Percentiles rank a stretch among this genome's conserved stretches.
Conservation (phyloP, 495 filamentous ascomycete species). For the Aspergillus leporis region DNA sequence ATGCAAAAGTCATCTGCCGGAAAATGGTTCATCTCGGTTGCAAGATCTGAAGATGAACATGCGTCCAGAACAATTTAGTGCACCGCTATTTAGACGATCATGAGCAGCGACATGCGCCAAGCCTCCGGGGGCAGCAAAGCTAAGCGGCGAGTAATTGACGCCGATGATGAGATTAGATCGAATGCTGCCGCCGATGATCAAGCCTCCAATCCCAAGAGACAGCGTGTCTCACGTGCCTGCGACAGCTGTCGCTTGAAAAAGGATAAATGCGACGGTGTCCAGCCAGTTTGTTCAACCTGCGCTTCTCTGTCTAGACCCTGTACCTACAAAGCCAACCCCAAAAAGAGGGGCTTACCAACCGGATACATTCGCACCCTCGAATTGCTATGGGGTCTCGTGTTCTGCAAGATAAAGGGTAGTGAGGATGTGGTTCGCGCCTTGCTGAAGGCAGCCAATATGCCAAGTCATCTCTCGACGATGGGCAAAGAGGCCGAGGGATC, state of each 20-base stretch:
- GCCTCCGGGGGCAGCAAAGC: conserved; percentile 33
- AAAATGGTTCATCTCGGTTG: conserved; percentile 36
- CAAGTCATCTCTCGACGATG: conserved; percentile 43
- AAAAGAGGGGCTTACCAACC: conserved; percentile 61
- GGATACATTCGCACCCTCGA: conserved; percentile 46
- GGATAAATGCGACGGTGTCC: conserved; percentile 66
- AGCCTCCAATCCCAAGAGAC: conserved; percentile 37
- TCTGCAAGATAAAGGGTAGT: conserved; percentile 43
- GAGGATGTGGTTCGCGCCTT: conserved; percentile 46
- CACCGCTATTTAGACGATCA: conserved; percentile 42
- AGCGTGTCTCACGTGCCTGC: conserved; percentile 64
- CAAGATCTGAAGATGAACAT: conserved; percentile 35
- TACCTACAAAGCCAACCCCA: conserved; percentile 66
- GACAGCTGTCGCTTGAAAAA: conserved; percentile 66
- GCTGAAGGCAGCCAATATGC: conserved; percentile 41
- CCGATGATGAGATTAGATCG: conserved; percentile 32
- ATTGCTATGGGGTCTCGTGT: conserved; percentile 43
- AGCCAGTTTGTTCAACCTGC: conserved; percentile 65
- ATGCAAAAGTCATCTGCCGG: conserved; percentile 27
- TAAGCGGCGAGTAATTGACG: conserved; percentile 37
- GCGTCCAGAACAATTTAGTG: conserved; percentile 34
- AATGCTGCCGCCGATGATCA: conserved; percentile 30
- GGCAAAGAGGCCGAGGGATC: conserved; percentile 47
- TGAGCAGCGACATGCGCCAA: conserved; percentile 46
- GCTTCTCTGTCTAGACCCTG: conserved; percentile 58